phyloP scores from a whole-genome alignment of 306 rosid species.

The Abrus pulchellus region DNA sequence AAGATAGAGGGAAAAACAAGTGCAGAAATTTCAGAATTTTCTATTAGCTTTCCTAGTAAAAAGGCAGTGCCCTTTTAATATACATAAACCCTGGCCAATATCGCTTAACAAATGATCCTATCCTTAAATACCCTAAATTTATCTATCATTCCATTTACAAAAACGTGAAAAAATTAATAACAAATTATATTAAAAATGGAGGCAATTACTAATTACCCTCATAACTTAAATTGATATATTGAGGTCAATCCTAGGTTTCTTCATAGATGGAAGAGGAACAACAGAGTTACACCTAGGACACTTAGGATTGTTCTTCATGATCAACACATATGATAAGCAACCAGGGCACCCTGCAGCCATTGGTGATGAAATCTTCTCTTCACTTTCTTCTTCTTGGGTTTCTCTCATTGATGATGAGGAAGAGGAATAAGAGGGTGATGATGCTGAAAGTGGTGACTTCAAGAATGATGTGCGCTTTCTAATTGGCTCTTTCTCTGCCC shows the following conservation, averaged over 20 bases:
- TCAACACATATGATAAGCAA: slow-evolving; percentile 86
- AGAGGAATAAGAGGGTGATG: slow-evolving; percentile 67
- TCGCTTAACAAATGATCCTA: slow-evolving; percentile 54
- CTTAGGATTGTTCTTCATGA: slow-evolving; percentile 84
- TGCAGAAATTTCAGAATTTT: slow-evolving; percentile 40
- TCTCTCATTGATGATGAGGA: slow-evolving; percentile 79
- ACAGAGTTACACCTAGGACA: slow-evolving; percentile 89
- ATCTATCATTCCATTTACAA: slow-evolving; percentile 77
- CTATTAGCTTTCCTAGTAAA: slow-evolving; percentile 53
- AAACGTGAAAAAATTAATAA: slow-evolving; percentile 32
- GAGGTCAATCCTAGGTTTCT: slow-evolving; percentile 94
- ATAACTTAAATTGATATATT: slow-evolving; percentile 72
- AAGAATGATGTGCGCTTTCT: slow-evolving; percentile 66
- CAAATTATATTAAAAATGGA: slow-evolving; percentile 32
- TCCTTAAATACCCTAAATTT: slow-evolving; percentile 47
- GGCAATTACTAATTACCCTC: slow-evolving; percentile 31
- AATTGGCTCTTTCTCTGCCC: slow-evolving; percentile 90
- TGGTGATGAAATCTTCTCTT: slow-evolving; percentile 66
- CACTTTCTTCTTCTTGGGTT: slow-evolving; percentile 71
- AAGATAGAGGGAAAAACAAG: not conserved
- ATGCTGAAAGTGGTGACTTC: slow-evolving; percentile 62
- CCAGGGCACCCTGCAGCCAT: slow-evolving; percentile 97
- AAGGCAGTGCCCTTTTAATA: slow-evolving; percentile 53
- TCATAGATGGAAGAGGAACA: slow-evolving; percentile 70
- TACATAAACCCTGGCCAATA: slow-evolving; percentile 60